These are phyloP conservation scores for Rhodotorula babjevae DNA, from an alignment of 768 basidiomycete genomes.

Conservation along the genomic window DNA sequence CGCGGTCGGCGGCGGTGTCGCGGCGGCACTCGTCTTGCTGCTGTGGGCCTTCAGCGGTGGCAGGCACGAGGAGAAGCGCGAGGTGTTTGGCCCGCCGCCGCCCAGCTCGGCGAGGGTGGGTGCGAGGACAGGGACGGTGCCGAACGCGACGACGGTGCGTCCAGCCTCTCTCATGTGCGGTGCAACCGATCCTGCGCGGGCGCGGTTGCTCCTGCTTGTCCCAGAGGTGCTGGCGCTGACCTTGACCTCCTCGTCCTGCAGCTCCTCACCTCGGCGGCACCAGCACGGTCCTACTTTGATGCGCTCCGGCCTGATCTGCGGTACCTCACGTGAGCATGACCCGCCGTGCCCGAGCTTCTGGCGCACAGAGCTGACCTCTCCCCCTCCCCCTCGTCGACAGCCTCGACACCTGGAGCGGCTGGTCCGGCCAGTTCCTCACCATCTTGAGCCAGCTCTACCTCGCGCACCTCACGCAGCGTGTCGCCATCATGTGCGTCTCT, in stretches of 20 bases:
- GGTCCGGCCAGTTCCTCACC: conserved; percentile 22
- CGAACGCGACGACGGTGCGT: conserved; percentile 5
- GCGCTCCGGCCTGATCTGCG: conserved; percentile 21
- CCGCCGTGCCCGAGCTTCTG: no score
- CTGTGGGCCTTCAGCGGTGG: background rate
- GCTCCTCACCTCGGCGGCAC: conserved; percentile 14
- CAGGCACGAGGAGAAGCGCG: background rate
- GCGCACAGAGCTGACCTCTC: background rate
- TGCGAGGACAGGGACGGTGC: background rate
- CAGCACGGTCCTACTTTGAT: conserved; percentile 22
- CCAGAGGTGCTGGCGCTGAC: conserved; percentile 4
- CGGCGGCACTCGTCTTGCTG: background rate
- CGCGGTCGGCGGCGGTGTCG: background rate
- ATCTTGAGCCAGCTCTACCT: conserved; percentile 27
- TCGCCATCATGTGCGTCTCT: conserved; percentile 27
- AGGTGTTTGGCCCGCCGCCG: background rate
- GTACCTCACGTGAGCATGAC: conserved; percentile 15
- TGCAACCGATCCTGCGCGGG: no score
- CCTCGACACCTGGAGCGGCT: conserved; percentile 1
- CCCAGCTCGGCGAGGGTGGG: background rate
- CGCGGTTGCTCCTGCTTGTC: no score
- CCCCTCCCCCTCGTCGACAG: conserved; percentile 5
- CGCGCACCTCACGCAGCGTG: conserved; percentile 20
- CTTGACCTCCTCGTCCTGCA: background rate
- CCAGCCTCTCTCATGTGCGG: background rate